Base-by-base conservation (phyloP, 148 eudicot species). In the Amaranthus hypochondriacus region DNA sequence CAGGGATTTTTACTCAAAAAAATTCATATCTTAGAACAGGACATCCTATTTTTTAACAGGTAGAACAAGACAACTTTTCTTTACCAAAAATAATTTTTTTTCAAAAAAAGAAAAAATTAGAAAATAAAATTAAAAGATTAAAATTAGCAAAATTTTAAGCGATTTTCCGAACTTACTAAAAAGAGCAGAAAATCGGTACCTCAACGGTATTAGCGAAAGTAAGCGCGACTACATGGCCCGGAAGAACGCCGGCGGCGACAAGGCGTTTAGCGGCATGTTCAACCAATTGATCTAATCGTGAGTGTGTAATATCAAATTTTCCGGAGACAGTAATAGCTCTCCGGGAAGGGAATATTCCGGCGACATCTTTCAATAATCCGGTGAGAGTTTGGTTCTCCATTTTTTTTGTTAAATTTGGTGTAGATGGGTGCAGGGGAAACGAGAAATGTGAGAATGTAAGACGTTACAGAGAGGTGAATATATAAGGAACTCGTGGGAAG, bases 181-280 rank as follows among this genome's bases (percentile, higher is more conserved):
- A 53, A 6, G 1, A 8, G 43, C 2, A 28, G 1, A 14, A 48
- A 51, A 13, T 28, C 1, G n/a, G 56, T 70, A 91, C 98, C 96
- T 94, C 98, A 52, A 94, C 74, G 75, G 93, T 85, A 78, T 91
- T 94, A 50, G 96, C 93, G 73, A 91, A 94, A 71, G 97, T 89
- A 73, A 94, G 92, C n/a, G 98, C 98, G 59, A 94, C 88, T 55
- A 89, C 96, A 14, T 89, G 92, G 68, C 93, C 89, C 48, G 96
- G 88, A 28, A 58, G 68, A 58, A 94, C 85, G 13, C 96, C 97
- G 74, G 91, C 82, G 80, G 87, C 68, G 67, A 82, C 28, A 42
- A 94, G 90, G 0, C 73, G 77, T 9, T 78, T 49, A 56, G 93
- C 93, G 70, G 96, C 93, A 3, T 64, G 72, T 5, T 87, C 85